Base-by-base conservation (phyloP, 495 filamentous ascomycete species). In the Talaromyces trachyspermus region DNA sequence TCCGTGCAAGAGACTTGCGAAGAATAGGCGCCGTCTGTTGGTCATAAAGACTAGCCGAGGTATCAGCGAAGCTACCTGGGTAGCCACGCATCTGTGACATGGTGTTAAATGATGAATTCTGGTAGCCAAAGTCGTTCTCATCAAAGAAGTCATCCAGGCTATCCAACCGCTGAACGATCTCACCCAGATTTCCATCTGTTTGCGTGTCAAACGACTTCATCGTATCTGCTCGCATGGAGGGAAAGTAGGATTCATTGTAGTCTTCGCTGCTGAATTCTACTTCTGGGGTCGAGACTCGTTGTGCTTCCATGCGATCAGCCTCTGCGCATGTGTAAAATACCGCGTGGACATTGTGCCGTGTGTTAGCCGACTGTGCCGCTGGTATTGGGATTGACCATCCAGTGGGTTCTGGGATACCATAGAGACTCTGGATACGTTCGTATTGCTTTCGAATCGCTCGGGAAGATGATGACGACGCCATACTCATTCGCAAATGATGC, bases 371-470 rank as follows among this genome's bases (percentile, higher is more conserved):
- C 63, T 95, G 88, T 39, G 83, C 82, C 2, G 90, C 90, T 15
- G 92, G 92, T 65, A 91, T 84, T 2, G 94, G 92, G 26, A 99
- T 86, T 1, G 94, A 89, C 92, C 92, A 99, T 5, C 92, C 92
- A 2, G 85, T 90, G 20, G 88, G 86, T 59, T 96, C 90, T 2
- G 92, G 92, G 49, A 99, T 96, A 39, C 92, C 92, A 60, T 96
- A 99, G 17, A 99, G 69, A 58, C 88, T 95, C 57, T 95, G 83
- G 4, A 88, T 94, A 24, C 85, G 83, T 55, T 95, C 92, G 57
- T 95, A 97, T 61, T 95, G 88, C 57, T 96, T 96, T 32, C 86
- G 81, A 39, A 90, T 83, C 0, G 84, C 82, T 52, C 86, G 84
- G 1, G 88, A 90, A 15, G 85, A 85, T 18, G 79, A 80, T 29